Conservation (phyloP, 2,329 filamentous ascomycete genomes). For the Fonsecaea pugnacius region DNA sequence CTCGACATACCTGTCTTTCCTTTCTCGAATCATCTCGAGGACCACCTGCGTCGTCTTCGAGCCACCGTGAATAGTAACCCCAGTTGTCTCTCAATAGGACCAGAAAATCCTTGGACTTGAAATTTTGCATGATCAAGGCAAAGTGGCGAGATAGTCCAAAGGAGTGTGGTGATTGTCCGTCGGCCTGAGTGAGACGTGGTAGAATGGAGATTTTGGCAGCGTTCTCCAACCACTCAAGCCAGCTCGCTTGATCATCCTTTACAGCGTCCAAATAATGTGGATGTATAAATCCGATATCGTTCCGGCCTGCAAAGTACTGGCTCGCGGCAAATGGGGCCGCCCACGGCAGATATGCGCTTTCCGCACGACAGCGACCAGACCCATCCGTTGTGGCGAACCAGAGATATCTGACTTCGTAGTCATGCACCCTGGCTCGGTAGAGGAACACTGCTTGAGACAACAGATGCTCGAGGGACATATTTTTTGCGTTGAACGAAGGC, state of each 20-base stretch:
- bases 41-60: constrained; percentile 10
- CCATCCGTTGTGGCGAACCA: constrained; percentile 10
- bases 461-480: constrained; percentile 1
- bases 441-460: constrained; percentile 15
- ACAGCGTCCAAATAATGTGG: constrained; percentile 9
- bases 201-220: constrained; percentile 11
- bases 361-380: constrained; percentile 7
- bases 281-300: constrained; percentile 13
- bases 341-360: constrained; percentile 11
- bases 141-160: constrained; percentile 13
- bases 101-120: constrained; percentile 11
- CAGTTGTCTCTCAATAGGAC: constrained; percentile 16
- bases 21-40: background rate
- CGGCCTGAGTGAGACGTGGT: constrained; percentile 5
- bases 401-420: constrained; percentile 10
- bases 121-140: constrained; percentile 8
- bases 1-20: background rate
- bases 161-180: constrained; percentile 2
- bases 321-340: constrained; percentile 11
- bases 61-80: constrained; percentile 11
- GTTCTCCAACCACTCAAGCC: constrained; percentile 12
- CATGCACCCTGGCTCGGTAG: constrained; percentile 12
- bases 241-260: constrained; percentile 2
- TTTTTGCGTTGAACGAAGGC: constrained; percentile 6
- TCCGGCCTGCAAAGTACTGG: constrained; percentile 8